Conservation (phyloP, 495 filamentous ascomycete genomes). For the Penicillium daleae region DNA sequence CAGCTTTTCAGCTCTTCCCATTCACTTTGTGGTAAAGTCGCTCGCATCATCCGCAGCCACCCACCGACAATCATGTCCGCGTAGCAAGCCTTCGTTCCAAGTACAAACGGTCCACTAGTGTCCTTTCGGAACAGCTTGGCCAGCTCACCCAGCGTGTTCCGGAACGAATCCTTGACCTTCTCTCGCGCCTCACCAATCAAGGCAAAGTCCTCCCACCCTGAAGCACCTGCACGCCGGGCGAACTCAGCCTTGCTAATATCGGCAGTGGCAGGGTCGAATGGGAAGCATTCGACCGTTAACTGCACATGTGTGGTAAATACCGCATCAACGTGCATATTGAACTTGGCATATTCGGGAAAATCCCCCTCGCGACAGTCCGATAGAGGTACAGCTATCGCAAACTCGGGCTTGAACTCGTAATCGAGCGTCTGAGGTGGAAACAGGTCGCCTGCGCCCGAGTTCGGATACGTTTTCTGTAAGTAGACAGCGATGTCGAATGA, state of each 20-base stretch:
- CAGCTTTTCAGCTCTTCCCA: slow-evolving; percentile 56
- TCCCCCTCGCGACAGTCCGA: slow-evolving; percentile 25
- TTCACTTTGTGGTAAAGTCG: slow-evolving; percentile 41
- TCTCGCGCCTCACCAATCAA: slow-evolving; percentile 47
- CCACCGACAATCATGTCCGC: slow-evolving; percentile 66
- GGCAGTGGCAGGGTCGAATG: slow-evolving; percentile 48
- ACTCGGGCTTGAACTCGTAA: slow-evolving; percentile 20
- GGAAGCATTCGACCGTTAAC: slow-evolving; percentile 40
- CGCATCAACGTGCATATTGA: slow-evolving; percentile 56
- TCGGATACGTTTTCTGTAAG: slow-evolving; percentile 53
- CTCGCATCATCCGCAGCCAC: slow-evolving; percentile 56
- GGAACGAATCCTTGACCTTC: slow-evolving; percentile 41
- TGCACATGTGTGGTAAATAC: slow-evolving; percentile 47
- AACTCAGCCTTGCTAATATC: slow-evolving; percentile 51
- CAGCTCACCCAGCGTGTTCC: slow-evolving; percentile 43
- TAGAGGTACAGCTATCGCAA: slow-evolving; percentile 30
- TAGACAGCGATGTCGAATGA: slow-evolving; percentile 66
- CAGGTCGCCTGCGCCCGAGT: slow-evolving; percentile 41
- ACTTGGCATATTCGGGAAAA: slow-evolving; percentile 32
- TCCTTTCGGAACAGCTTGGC: slow-evolving; percentile 46
- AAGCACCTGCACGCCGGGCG: slow-evolving; percentile 44
- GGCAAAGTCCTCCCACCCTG: slow-evolving; percentile 51
- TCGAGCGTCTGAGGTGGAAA: slow-evolving; percentile 44
- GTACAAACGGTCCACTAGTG: slow-evolving; percentile 53
- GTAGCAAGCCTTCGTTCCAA: slow-evolving; percentile 52